Base-by-base conservation (phyloP, 2,329 filamentous ascomycete species). In the Nemania bipapillata region DNA sequence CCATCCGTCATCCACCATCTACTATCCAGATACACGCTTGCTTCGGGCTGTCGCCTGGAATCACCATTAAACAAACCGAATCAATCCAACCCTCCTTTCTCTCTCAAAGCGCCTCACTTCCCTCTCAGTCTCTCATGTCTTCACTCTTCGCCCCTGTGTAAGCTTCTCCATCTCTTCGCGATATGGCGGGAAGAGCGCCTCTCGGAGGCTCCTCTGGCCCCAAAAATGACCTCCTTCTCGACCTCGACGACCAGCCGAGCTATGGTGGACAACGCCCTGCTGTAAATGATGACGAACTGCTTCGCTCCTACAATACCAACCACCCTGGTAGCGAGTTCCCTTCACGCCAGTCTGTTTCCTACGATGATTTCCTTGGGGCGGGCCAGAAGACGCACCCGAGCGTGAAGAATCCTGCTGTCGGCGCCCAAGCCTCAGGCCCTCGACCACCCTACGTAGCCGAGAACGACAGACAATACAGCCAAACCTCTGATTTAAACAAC, bases 311-410 rank as follows among this genome's bases (percentile, higher is more conserved):
- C 82, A 87, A 92, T 76, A 85, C 89, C 73, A 83, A 86, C 72
- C 83, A 86, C 74, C 83, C 86, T 37, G 30, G 59, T 76, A 85
- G 89, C 73, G 83, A 86, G 74, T 83, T 86, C 54, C 87, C 87
- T 70, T 82, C 89, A 65, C 91, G 95, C 73, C 92, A 94, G 60
- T 97, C 94, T 28, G 90, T 95, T 60, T 97, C 94, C 66, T 97
- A 97, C 81, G 95, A 97, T 85, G 92, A 96, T 76, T 98, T 97
- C 79, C 91, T 98, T 70, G 95, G 95, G 72, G 45, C 30, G 20
- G 83, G 84, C 71, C 84, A 84, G 69, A 82, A 85, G 68, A 81
- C 84, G 61, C 84, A 86, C 57, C 79, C 84, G 24, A 80, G 84
- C 54, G 80, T 80, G 62, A 83, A 82, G 72, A 81, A 83, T 66